These are phyloP conservation scores for Medicago arabica DNA, from an alignment of 306 rosid genomes.

Conservation along the genomic window DNA sequence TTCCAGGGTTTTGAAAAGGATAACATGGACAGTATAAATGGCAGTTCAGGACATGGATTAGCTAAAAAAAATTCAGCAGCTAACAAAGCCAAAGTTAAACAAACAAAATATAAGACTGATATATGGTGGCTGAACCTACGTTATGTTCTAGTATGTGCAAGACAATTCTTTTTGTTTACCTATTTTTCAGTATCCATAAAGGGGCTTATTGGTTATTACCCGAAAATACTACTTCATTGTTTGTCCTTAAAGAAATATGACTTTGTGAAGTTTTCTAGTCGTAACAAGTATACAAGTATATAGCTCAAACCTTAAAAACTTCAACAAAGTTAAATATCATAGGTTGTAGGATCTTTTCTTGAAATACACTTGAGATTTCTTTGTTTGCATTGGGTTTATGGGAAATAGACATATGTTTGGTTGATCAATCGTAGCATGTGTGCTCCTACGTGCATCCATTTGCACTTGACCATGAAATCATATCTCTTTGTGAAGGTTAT, in stretches of 20 bases:
- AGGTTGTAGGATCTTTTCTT: slow-evolving; percentile 27
- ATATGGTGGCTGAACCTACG: slow-evolving; percentile 82
- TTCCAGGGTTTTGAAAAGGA: slow-evolving; percentile 40
- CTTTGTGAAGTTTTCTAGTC: background rate
- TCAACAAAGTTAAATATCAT: slow-evolving; percentile 23
- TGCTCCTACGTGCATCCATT: slow-evolving; percentile 28
- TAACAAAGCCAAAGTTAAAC: slow-evolving; percentile 29
- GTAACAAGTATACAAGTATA: background rate
- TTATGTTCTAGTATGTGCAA: slow-evolving; percentile 76
- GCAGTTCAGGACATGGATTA: slow-evolving; percentile 48
- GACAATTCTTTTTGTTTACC: background rate
- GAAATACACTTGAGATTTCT: slow-evolving; percentile 7
- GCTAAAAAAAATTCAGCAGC: slow-evolving; percentile 37
- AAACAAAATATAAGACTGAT: slow-evolving; percentile 51
- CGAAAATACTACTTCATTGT: background rate
- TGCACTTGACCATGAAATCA: slow-evolving; percentile 29
- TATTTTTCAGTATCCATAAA: slow-evolving; percentile 21
- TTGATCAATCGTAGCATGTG: slow-evolving; percentile 9
- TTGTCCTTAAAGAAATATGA: slow-evolving; percentile 26
- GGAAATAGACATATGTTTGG: slow-evolving; percentile 23
- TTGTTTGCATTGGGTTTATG: slow-evolving; percentile 2
- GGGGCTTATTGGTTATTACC: background rate
- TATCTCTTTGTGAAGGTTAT: slow-evolving; percentile 58
- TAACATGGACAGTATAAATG: slow-evolving; percentile 38
- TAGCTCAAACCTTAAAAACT: slow-evolving; percentile 2